These are phyloP conservation scores for Fusarium verticillioides DNA, from an alignment of 2,329 filamentous ascomycete genomes.

Conservation along the genomic window DNA sequence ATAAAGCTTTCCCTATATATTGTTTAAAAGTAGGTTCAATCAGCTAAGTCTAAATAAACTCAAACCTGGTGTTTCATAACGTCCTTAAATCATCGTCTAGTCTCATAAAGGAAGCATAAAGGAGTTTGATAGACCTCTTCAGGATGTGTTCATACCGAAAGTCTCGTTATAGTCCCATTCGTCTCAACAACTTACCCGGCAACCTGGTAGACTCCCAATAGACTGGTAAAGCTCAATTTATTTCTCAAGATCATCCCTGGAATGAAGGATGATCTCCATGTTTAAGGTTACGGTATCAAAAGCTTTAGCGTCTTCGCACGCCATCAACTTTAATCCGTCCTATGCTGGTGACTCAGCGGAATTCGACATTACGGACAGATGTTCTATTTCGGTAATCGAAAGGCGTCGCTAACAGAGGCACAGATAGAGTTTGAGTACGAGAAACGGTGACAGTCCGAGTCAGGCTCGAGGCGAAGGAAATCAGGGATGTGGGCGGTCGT, in stretches of 20 bases:
- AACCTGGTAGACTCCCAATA: not conserved
- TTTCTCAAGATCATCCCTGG: not conserved
- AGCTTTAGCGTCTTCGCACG: conserved; percentile 1
- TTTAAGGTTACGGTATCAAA: not conserved
- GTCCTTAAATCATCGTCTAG: not conserved
- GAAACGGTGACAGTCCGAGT: conserved; percentile 21
- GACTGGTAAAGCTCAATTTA: not conserved
- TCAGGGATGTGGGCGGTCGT: not conserved
- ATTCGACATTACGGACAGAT: not conserved
- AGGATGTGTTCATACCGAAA: not conserved
- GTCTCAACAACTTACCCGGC: not conserved
- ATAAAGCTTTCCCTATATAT: not conserved
- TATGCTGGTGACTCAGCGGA: not conserved
- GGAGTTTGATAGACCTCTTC: not conserved
- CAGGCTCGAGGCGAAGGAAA: not conserved
- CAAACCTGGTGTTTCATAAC: not conserved
- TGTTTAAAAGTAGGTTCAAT: not conserved
- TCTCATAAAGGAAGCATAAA: not conserved
- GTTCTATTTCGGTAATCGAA: conserved; percentile 34
- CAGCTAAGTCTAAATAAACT: not conserved
- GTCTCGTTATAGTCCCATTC: not conserved
- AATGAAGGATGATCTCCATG: not conserved
- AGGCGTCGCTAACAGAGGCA: not conserved
- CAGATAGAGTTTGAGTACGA: conserved; percentile 5
- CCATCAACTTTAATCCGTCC: not conserved